These are phyloP conservation scores for Pseudocercospora fijiensis DNA, from an alignment of 2,329 filamentous ascomycete species.

Conservation along the genomic window DNA sequence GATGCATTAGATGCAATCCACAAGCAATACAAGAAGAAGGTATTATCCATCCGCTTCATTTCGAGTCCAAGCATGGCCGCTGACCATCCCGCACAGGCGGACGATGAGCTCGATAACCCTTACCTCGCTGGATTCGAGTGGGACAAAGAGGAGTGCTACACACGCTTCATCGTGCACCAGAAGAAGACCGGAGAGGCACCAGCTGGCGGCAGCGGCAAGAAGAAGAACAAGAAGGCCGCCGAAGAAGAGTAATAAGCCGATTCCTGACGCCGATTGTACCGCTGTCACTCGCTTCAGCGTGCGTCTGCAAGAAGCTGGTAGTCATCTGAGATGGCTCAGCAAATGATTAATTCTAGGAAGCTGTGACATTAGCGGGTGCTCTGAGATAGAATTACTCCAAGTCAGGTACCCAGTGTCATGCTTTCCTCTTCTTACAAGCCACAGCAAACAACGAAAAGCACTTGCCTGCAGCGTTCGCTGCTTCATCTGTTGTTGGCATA, in stretches of 20 bases:
- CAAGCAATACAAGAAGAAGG: slow-evolving; percentile 96
- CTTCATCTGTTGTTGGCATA: not conserved
- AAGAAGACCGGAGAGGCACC: slow-evolving; percentile 64
- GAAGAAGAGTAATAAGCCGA: slow-evolving; percentile 30
- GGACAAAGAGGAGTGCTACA: slow-evolving; percentile 91
- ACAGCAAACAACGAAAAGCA: not conserved
- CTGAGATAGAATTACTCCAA: not conserved
- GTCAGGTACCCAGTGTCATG: not conserved
- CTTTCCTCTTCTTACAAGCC: not conserved
- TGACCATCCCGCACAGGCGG: slow-evolving; percentile 57
- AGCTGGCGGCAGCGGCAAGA: slow-evolving; percentile 58
- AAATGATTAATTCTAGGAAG: slow-evolving; percentile 1
- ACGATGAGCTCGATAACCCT: slow-evolving; percentile 85
- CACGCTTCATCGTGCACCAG: slow-evolving; percentile 81
- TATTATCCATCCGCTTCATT: slow-evolving; percentile 43
- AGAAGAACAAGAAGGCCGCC: slow-evolving; percentile 52
- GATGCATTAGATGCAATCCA: slow-evolving; percentile 93
- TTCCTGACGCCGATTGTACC: not conserved
- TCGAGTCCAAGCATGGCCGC: not conserved
- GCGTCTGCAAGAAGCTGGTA: not conserved
- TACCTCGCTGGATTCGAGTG: slow-evolving; percentile 95
- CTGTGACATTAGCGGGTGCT: not conserved
- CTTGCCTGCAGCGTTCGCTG: not conserved
- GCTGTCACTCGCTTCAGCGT: slow-evolving; percentile 24
- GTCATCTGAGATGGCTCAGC: not conserved